Conservation (phyloP, 192 early-diverging fungal species). For the Pecoramyces ruminantium region DNA sequence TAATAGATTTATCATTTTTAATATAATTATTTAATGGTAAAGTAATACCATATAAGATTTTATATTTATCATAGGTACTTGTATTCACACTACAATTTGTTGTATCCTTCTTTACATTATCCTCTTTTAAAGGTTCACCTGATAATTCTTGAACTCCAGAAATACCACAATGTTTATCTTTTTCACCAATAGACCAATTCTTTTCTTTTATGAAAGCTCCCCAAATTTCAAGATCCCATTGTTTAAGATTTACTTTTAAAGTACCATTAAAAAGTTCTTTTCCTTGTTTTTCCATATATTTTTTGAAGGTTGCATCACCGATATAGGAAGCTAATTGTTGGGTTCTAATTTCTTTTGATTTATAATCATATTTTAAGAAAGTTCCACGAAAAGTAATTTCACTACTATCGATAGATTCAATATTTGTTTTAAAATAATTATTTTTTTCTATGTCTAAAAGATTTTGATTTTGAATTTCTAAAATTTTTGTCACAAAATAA, state of each 20-base stretch:
- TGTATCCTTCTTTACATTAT: background rate
- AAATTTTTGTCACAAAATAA: background rate
- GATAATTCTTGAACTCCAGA: background rate
- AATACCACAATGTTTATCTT: background rate
- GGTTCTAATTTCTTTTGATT: background rate
- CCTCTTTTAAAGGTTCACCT: background rate
- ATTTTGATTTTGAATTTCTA: background rate
- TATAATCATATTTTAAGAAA: background rate
- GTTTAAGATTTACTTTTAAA: background rate
- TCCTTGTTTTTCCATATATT: background rate
- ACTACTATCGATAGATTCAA: background rate
- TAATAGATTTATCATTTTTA: background rate
- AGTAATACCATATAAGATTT: background rate
- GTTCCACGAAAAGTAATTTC: background rate
- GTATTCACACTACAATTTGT: background rate
- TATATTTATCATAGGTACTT: background rate
- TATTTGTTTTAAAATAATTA: background rate
- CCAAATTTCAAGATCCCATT: background rate
- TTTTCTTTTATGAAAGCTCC: background rate
- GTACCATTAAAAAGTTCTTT: background rate
- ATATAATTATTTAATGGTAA: background rate
- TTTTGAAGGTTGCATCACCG: background rate
- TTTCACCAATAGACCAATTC: background rate
- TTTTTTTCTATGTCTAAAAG: background rate
- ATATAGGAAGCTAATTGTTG: background rate